Percentiles rank a stretch among this genome's conserved stretches.
phyloP scores from a whole-genome alignment of 257 asterid species.

The Salvia rosmarinus region DNA sequence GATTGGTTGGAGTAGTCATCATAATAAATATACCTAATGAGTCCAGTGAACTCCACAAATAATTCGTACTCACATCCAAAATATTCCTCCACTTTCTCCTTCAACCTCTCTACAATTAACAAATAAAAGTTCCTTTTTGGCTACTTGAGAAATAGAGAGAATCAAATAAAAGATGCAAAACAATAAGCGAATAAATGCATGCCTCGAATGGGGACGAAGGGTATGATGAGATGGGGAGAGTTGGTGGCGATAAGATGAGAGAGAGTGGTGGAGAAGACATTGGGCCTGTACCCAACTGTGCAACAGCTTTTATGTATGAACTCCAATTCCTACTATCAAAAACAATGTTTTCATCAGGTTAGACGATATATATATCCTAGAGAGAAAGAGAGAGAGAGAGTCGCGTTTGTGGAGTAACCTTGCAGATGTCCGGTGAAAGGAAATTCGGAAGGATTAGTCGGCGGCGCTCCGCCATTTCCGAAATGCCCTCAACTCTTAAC shows the following conservation, averaged over 20 bases:
- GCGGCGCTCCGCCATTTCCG: constrained; percentile 44
- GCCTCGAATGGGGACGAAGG: constrained; percentile 83
- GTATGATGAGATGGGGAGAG: constrained; percentile 77
- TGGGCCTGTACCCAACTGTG: constrained; percentile 87
- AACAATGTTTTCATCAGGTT: background rate
- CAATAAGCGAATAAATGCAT: background rate
- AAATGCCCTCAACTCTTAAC: background rate
- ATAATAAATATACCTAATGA: constrained; percentile 59
- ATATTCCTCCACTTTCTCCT: constrained; percentile 79
- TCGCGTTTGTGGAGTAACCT: constrained; percentile 33
- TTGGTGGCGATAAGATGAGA: constrained; percentile 84
- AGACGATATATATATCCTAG: background rate
- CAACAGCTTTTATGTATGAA: constrained; percentile 89
- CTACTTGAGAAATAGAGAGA: background rate
- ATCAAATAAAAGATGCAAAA: background rate
- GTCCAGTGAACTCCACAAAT: constrained; percentile 90
- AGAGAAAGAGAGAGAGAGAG: background rate
- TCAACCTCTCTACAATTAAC: constrained; percentile 61
- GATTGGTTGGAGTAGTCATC: background rate
- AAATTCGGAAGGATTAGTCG: constrained; percentile 53
- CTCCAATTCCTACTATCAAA: constrained; percentile 62
- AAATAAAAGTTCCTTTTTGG: background rate
- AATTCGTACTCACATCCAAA: constrained; percentile 81
- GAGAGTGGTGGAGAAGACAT: constrained; percentile 91
- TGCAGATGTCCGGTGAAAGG: constrained; percentile 48